These are phyloP conservation scores for Pleurozium schreberi DNA, from an alignment of 225 moss, liverwort and hornwort species.

Conservation along the genomic window DNA sequence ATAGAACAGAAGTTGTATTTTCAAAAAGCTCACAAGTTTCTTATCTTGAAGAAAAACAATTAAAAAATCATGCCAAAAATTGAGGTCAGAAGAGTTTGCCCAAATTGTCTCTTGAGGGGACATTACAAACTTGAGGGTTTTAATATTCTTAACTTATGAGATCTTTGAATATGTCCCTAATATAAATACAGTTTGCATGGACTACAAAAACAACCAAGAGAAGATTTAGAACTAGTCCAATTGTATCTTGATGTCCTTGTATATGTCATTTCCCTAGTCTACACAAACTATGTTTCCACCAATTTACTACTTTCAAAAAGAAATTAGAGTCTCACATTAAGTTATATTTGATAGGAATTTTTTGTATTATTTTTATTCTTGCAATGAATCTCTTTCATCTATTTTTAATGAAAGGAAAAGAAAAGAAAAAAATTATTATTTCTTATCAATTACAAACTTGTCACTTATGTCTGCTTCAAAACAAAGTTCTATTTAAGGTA, in stretches of 20 bases:
- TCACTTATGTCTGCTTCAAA: neutral
- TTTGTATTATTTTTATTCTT: neutral
- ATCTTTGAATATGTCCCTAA: neutral
- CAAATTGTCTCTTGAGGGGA: neutral
- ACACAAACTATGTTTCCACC: neutral
- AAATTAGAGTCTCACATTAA: neutral
- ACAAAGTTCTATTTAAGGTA: no score
- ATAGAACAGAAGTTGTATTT: neutral
- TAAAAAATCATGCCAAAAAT: neutral
- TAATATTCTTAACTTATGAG: neutral
- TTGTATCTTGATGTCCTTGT: neutral
- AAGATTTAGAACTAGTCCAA: neutral
- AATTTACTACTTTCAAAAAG: neutral
- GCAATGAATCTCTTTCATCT: neutral
- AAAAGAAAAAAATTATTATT: neutral
- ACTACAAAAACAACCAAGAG: neutral
- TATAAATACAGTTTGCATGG: rapidly evolving
- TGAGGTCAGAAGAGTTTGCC: rapidly evolving
- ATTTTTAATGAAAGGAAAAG: neutral
- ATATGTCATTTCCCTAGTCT: neutral
- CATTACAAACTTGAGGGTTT: neutral
- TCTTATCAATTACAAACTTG: neutral
- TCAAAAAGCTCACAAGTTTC: neutral
- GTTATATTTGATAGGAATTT: neutral
- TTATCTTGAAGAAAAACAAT: neutral